Base-by-base conservation (phyloP, 2,329 filamentous ascomycete genomes). In the Fusarium poae region DNA sequence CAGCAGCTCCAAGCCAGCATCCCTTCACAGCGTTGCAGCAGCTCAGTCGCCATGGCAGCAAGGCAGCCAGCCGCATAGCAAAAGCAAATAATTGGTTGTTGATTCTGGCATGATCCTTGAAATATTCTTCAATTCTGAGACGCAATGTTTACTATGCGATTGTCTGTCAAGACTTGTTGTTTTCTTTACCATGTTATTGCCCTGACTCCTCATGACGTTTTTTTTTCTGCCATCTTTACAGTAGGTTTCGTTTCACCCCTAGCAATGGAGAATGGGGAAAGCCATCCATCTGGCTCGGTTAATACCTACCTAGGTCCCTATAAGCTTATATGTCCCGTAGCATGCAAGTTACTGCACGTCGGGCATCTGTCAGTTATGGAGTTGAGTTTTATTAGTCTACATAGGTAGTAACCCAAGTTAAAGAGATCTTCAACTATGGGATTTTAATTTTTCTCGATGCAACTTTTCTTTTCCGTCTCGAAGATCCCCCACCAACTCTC, bases 21-120 rank as follows among this genome's bases (percentile, higher is more conserved):
- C 61, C 61, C 52, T 65, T 60, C 48, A 44, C 64, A 68, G 62
- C 65, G 72, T 62, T 29, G 57, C 57, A 70, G 49, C 56, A 57
- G 62, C 42, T 44, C 57, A 76, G 75, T 76, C 75, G 72, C 75
- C 75, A 75, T 76, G 73, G 75, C 75, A 76, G 74, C 75, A 71
- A 61, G 63, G 72, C 65, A 72, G 43, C 65, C 63, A 74, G 57
- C 67, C 66, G 67, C 54, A 54, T 59, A 30, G 40, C 32, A 62
- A 53, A 49, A 51, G 57, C 67, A 68, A 56, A 40, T 43, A 57
- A 75, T 73, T 73, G 72, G 71, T 55, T 72, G 58, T 35, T 30
- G 20, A 49, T 48, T 57, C 68, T 71, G 62, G 73, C 72, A 74
- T 75, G 37, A 75, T 75, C 73, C 73, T 65, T 69, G 72, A 43